Percentiles rank a stretch among this genome's conserved stretches.
These are phyloP conservation scores for Fusarium citri DNA, from an alignment of 2,329 filamentous ascomycete genomes.

Conservation along the genomic window DNA sequence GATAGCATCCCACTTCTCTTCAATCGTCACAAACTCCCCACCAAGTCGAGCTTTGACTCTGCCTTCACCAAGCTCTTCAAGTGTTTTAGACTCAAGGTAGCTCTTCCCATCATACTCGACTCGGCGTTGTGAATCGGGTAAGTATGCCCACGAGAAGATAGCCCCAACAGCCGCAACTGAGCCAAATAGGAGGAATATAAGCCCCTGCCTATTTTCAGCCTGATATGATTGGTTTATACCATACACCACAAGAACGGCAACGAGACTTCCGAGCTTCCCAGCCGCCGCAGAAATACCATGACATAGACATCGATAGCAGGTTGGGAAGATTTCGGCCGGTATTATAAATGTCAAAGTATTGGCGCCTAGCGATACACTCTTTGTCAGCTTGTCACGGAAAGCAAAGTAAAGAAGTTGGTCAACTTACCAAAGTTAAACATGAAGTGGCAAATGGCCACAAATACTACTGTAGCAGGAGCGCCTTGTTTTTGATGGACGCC, in stretches of 20 bases:
- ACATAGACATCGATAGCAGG: constrained; percentile 70
- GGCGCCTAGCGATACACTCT: constrained; percentile 55
- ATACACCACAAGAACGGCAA: constrained; percentile 63
- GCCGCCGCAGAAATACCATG: constrained; percentile 71
- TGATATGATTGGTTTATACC: constrained; percentile 61
- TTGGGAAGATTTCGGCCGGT: constrained; percentile 73
- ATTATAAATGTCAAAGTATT: constrained; percentile 74
- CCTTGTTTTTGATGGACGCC: constrained; percentile 56
- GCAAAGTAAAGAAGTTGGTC: neutral
- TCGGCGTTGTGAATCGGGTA: constrained; percentile 61
- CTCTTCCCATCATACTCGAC: constrained; percentile 52
- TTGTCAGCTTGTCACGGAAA: neutral
- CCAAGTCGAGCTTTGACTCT: constrained; percentile 57
- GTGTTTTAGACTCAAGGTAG: constrained; percentile 58
- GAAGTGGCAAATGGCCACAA: constrained; percentile 65
- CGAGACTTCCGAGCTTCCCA: constrained; percentile 68
- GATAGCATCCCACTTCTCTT: constrained; percentile 57
- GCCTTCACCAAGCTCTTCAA: constrained; percentile 64
- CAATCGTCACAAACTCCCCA: constrained; percentile 59
- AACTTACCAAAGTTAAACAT: constrained; percentile 65
- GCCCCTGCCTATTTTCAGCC: constrained; percentile 57
- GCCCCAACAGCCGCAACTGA: constrained; percentile 62
- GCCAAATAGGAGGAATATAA: constrained; percentile 64
- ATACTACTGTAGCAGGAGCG: constrained; percentile 60
- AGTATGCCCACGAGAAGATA: constrained; percentile 63